Evolutionary conservation across 1,284 basidiomycete genomes (phyloP), one percentile per base, ranked within the genome.

Genomic region (Stereum hirsutum): DNA sequence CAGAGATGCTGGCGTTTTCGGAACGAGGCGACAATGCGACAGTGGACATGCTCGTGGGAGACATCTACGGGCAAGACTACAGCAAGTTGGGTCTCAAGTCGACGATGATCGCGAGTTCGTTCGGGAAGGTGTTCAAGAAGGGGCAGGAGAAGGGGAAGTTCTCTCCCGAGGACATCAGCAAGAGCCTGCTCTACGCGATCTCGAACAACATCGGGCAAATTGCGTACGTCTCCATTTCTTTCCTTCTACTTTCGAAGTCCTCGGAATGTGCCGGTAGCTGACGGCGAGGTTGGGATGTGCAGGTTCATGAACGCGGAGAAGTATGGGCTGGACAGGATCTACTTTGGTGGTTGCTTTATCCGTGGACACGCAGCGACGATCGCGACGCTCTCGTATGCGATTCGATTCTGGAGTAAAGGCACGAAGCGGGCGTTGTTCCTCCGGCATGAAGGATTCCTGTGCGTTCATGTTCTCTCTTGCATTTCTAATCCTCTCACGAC

Each of bases 241-340:
- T 50, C 48, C 31, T 45, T 31, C 24, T 37, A 48, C n/a, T n/a
- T n/a, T n/a, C n/a, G n/a, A n/a, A n/a, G n/a, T n/a, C n/a, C n/a
- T n/a, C n/a, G 24, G 27, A 15, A 21, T 33, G 23, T 38, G 14
- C 23, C 39, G 15, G 28, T 40, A 47, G 30, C 35, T 52, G 48
- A 44, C 42, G 33, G 38, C 43, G 8, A 26, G 26, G 11, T 30
- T 30, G 8, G 10, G 40, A 35, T 4, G 12, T 7, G 14, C 62
- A 95, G 92, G 46, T 97, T 95, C 66, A 97, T 99, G 95, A 99
- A 99, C 58, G 96, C 96, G 39, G 96, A 99, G 63, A 98, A 99
- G 72, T 97, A 98, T 62, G 87, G 91, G 49, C 66, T 99, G 46
- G 91, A 98, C 57, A 81, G 90, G 56, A 98, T 99, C 53, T 99